Conservation (phyloP, 176 grass and related monocot genomes). For the Triticum turgidum region DNA sequence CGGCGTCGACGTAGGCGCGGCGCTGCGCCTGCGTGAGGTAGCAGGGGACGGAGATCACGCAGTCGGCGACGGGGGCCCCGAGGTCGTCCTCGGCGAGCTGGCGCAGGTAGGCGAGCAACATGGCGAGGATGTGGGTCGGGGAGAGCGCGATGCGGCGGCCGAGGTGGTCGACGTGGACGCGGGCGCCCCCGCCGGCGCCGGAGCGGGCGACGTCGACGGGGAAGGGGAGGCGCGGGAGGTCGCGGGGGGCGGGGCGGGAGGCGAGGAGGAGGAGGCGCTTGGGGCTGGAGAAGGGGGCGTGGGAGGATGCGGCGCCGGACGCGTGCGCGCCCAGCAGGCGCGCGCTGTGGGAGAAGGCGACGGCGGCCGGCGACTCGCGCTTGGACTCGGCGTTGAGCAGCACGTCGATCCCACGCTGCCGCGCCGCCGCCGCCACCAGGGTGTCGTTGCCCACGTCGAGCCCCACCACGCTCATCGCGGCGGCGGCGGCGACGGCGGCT, state of each 20-base stretch:
- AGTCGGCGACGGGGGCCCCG: slow-evolving; percentile 48
- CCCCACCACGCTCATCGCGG: slow-evolving; percentile 64
- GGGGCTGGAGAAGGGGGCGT: slow-evolving; percentile 55
- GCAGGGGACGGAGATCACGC: slow-evolving; percentile 90
- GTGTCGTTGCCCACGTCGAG: slow-evolving; percentile 93
- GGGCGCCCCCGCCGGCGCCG: background rate
- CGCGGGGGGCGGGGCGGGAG: slow-evolving; percentile 39
- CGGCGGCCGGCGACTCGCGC: slow-evolving; percentile 75
- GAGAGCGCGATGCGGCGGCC: slow-evolving; percentile 52
- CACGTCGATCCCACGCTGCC: slow-evolving; percentile 79
- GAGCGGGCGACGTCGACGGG: slow-evolving; percentile 18
- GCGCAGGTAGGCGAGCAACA: slow-evolving; percentile 75
- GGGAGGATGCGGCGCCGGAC: slow-evolving; percentile 51
- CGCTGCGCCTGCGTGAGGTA: slow-evolving; percentile 90
- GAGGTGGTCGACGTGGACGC: slow-evolving; percentile 51
- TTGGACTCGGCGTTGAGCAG: slow-evolving; percentile 80
- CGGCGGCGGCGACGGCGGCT: background rate
- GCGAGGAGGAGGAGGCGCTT: slow-evolving; percentile 66
- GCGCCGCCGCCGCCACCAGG: slow-evolving; percentile 58
- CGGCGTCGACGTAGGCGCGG: slow-evolving; percentile 72
- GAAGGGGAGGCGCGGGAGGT: slow-evolving; percentile 50
- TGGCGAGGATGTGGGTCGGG: slow-evolving; percentile 72
- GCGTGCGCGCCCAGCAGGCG: slow-evolving; percentile 59
- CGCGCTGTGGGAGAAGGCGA: slow-evolving; percentile 73
- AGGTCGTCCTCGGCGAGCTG: slow-evolving; percentile 77